Evolutionary conservation across 2,329 filamentous ascomycete species (phyloP), one percentile per base, ranked within the genome.

Genomic region (Arachnomyces sp.): DNA sequence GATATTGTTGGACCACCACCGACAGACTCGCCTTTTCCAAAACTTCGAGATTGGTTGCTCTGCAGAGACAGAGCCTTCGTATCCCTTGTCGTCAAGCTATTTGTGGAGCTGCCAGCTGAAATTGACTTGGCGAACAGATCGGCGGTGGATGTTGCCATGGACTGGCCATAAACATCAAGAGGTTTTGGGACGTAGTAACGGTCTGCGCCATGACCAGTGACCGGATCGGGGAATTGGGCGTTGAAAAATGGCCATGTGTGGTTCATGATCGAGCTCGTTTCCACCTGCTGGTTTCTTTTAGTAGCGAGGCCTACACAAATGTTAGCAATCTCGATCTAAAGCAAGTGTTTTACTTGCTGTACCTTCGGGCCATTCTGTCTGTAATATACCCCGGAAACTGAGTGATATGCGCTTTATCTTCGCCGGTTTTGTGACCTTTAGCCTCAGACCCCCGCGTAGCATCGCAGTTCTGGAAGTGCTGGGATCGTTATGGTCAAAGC

Each of bases 331-430:
- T 30, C 20, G 6, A 33, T 17, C 16, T 7, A 25, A 31, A 29
- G 11, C 15, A 33, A 17, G 25, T 15, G 15, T 16, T 20, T 14
- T 18, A 30, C 37, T 14, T 6, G 35, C 28, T 28, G 6, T 56
- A 76, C 79, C 87, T 67, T 96, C 92, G 12, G 92, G 90, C 92
- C 92, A 98, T 57, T 94, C 88, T 1, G 92, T 96, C 48, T 83
- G 77, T 2, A 88, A 86, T 57, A 80, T 82, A 20, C 90, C 92
- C 31, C 81, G 77, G 51, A 98, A 84, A 53, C 85, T 90, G 38
- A 98, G 71, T 4, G 84, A 88, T 16, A 98, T 77, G 3, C 86
- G 82, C 68, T 94, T 95, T 50, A 98, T 81, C 65, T 98, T 98
- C 34, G 88, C 79, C 49, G 85, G 84, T 58, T 96, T 96, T 34